phyloP scores from a whole-genome alignment of 192 early-diverging fungal genomes.

The Cladochytrium replicatum region DNA sequence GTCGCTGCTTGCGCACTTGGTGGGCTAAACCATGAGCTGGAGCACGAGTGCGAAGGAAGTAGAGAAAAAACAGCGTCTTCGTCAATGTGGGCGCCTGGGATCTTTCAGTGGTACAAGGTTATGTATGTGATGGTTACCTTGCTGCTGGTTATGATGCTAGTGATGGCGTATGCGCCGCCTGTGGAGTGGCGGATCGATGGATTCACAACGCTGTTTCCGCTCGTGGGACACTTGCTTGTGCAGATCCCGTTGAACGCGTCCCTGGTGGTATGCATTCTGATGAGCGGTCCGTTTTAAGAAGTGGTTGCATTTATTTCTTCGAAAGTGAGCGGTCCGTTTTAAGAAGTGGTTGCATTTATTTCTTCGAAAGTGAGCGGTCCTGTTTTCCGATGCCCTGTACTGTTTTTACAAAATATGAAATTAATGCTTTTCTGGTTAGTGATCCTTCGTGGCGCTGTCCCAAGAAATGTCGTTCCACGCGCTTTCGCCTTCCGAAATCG shows the following conservation, averaged over 20 bases:
- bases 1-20: slow-evolving; percentile 1
- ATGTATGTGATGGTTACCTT: not conserved
- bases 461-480: slow-evolving; percentile 42
- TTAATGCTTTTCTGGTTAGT: too few species aligned
- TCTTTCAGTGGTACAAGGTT: not conserved
- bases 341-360: too few species aligned
- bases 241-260: not conserved
- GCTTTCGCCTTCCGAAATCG: slow-evolving; percentile 68
- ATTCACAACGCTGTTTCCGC: not conserved
- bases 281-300: too few species aligned
- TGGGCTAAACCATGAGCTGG: slow-evolving; percentile 2
- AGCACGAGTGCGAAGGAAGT: not conserved
- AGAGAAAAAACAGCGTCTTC: too few species aligned
- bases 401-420: too few species aligned
- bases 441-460: too few species aligned
- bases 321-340: too few species aligned
- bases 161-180: not conserved
- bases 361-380: too few species aligned
- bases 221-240: not conserved
- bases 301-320: too few species aligned
- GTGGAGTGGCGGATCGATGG: not conserved
- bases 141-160: not conserved
- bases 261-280: too few species aligned
- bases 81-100: not conserved
- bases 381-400: too few species aligned